These are phyloP conservation scores for Schizothecium vesticola DNA, from an alignment of 495 filamentous ascomycete genomes.

Conservation along the genomic window DNA sequence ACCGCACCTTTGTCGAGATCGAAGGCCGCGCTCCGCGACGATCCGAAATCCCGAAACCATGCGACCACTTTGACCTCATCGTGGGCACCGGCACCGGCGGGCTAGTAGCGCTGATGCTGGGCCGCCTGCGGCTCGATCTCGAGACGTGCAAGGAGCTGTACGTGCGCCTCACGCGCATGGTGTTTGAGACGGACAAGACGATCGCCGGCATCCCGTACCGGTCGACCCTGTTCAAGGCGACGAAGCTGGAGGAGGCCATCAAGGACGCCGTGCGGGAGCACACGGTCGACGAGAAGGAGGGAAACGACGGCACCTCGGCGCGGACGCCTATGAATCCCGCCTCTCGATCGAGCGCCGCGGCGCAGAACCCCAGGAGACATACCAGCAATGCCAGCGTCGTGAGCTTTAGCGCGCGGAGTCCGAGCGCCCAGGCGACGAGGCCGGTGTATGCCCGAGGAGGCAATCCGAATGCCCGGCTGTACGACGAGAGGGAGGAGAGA, in stretches of 20 bases:
- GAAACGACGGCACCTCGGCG: constrained; percentile 53
- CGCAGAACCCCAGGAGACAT: constrained; percentile 36
- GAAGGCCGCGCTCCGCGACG: constrained; percentile 78
- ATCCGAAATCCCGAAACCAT: constrained; percentile 90
- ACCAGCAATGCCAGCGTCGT: constrained; percentile 58
- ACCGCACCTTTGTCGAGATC: constrained; percentile 78
- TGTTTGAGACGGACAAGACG: constrained; percentile 98
- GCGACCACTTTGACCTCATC: constrained; percentile 97
- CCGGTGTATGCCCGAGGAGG: constrained; percentile 41
- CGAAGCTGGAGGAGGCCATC: constrained; percentile 91
- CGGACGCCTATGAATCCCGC: constrained; percentile 30
- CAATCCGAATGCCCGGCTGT: constrained; percentile 62
- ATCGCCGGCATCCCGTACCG: constrained; percentile 90
- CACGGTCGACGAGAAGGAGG: constrained; percentile 73
- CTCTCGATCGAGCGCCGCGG: constrained; percentile 35
- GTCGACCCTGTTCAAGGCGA: constrained; percentile 93
- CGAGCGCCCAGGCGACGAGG: constrained; percentile 28
- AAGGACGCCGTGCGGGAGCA: constrained; percentile 82
- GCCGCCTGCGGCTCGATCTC: constrained; percentile 81
- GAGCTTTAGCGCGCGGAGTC: constrained; percentile 52
- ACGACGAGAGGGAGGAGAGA: constrained; percentile 76
- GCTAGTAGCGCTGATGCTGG: constrained; percentile 93
- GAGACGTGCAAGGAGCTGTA: constrained; percentile 97
- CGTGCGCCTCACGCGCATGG: constrained; percentile 83
- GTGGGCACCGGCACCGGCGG: constrained; percentile 92